phyloP scores from a whole-genome alignment of 306 rosid species.

The Cicer arietinum region DNA sequence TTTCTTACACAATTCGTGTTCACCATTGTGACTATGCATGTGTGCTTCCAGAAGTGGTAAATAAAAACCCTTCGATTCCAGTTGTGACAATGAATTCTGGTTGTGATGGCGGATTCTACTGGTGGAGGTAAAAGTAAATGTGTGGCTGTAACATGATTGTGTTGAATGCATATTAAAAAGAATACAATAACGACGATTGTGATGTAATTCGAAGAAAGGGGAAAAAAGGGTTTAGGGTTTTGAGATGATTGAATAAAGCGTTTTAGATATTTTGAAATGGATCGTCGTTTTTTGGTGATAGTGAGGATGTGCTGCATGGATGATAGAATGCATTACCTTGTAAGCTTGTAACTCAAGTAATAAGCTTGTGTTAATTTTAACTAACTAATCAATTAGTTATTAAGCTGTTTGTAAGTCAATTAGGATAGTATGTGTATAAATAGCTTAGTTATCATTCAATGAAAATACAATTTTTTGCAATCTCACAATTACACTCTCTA shows the following conservation, averaged over 20 bases:
- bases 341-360: too few species aligned
- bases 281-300: slow-evolving; percentile 18
- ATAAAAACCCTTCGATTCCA: slow-evolving; percentile 66
- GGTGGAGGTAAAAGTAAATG: slow-evolving; percentile 46
- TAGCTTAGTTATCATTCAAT: too few species aligned
- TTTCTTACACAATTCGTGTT: slow-evolving; percentile 51
- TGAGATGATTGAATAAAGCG: slow-evolving; percentile 38
- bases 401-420: too few species aligned
- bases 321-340: too few species aligned
- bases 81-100: slow-evolving; percentile 33
- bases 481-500: too few species aligned
- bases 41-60: slow-evolving; percentile 77
- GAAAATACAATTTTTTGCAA: too few species aligned
- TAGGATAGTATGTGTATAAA: too few species aligned
- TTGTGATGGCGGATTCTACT: slow-evolving; percentile 44
- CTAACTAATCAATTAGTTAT: too few species aligned
- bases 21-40: slow-evolving; percentile 54
- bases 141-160: slow-evolving; percentile 40
- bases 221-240: slow-evolving; percentile 54
- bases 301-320: slow-evolving; percentile 45
- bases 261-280: slow-evolving; percentile 29
- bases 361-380: too few species aligned
- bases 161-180: slow-evolving; percentile 56
- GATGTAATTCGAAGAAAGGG: slow-evolving; percentile 52
- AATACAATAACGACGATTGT: slow-evolving; percentile 61